These are phyloP conservation scores for Moelleriella libera DNA, from an alignment of 2,329 filamentous ascomycete genomes.

Conservation along the genomic window DNA sequence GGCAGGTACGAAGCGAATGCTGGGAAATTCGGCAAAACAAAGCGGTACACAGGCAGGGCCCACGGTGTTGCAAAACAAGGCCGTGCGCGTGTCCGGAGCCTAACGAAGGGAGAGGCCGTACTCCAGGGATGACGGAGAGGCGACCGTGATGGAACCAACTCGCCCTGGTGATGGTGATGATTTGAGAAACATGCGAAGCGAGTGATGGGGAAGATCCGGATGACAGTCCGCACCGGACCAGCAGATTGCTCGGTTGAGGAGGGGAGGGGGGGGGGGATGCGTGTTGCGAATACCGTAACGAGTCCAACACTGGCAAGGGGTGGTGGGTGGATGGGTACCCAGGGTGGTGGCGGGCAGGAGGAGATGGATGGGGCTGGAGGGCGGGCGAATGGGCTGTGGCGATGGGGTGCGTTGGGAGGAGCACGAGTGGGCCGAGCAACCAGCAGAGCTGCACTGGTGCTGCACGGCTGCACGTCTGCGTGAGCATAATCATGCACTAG, in stretches of 20 bases:
- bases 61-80: neutral
- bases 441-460: too few species aligned
- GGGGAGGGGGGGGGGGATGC: neutral
- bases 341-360: neutral
- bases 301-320: too few species aligned
- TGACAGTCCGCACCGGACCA: neutral
- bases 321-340: too few species aligned
- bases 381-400: neutral
- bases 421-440: neutral
- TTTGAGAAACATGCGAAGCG: neutral
- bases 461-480: too few species aligned
- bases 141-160: neutral
- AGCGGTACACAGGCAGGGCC: neutral
- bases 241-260: neutral
- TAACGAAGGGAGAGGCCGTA: too few species aligned
- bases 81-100: neutral
- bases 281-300: too few species aligned
- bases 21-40: neutral
- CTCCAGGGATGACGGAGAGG: neutral
- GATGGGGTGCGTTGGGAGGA: neutral
- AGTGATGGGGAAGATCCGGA: neutral
- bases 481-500: too few species aligned
- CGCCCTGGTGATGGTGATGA: neutral
- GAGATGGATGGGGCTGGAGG: neutral
- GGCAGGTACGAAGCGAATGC: neutral